Evolutionary conservation across 345 rosid species (phyloP).

Genomic region (Excoecaria agallocha): DNA sequence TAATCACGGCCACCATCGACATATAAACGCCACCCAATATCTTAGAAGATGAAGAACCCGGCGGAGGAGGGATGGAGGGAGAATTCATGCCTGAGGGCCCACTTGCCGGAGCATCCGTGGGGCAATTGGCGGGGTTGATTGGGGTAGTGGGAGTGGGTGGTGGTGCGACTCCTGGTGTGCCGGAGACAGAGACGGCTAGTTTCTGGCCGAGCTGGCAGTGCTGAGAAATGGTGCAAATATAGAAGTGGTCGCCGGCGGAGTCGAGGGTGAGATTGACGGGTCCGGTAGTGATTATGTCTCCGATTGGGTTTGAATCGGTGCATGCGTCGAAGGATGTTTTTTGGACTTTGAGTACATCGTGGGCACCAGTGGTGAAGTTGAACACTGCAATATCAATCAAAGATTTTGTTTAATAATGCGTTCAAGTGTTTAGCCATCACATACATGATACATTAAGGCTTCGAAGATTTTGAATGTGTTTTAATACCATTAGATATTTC

Average conservation of each 20-base stretch:
- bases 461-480: no score
- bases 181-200: conserved; percentile 32
- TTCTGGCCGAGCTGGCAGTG: conserved; percentile 26
- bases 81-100: neutral
- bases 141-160: conserved; percentile 18
- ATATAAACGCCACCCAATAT: conserved; percentile 21
- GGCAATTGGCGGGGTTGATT: conserved; percentile 4
- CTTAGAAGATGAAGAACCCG: conserved; percentile 26
- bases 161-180: conserved; percentile 15
- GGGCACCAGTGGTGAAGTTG: conserved; percentile 27
- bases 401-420: no score
- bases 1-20: neutral
- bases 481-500: no score
- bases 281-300: conserved; percentile 16
- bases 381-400: conserved; percentile 23
- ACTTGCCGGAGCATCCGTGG: conserved; percentile 6
- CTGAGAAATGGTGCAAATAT: conserved; percentile 25
- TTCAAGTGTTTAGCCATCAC: no score
- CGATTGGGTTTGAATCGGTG: conserved; percentile 2
- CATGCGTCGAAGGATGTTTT: conserved; percentile 17
- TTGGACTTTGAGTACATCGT: conserved; percentile 8
- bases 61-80: neutral
- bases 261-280: conserved; percentile 26
- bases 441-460: no score
- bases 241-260: conserved; percentile 21